Base-by-base conservation (phyloP, 2,329 filamentous ascomycete genomes). In the Ophiosphaerella herpotricha region DNA sequence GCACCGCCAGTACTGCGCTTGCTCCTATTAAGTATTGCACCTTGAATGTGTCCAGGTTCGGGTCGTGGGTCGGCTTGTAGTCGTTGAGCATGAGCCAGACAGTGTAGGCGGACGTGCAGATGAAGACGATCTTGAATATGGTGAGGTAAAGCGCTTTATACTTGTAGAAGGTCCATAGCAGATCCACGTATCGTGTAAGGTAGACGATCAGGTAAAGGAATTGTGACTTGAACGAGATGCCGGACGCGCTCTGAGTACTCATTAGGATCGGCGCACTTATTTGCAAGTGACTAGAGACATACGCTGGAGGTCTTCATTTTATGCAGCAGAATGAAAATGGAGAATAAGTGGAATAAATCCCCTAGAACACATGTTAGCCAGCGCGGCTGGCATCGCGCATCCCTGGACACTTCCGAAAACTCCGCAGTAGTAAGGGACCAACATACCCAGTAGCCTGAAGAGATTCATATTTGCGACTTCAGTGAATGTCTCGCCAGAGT, bases 141-240 rank as follows among this genome's bases (percentile, higher is more conserved):
- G 94, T 87, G 79, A 97, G 97, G 84, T 97, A 99, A 57, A 90
- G 75, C 68, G 67, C 70, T 29, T 68, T 68, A 7, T 89, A 91
- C 61, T 85, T 78, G 54, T 89, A 92, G 71, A 87, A 86, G 56
- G 85, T 88, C 85, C 86, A 91, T 74, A 97, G 92, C 52, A 97
- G 82, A 73, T 99, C 78, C 50, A 99, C 84, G 76, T 99, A 99
- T 70, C 94, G 85, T 55, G 92, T 96, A 37, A 95, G 73, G 76
- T 99, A 99, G 66, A 99, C 94, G 38, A 96, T 79, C 62, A 97
- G 81, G 77, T 99, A 99, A 49, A 99, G 83, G 43, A 87, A 90
- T 82, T 99, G 94, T 55, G 93, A 97, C 75, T 99, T 99, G 84
- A 99, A 97, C 13, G 94, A 99, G 76, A 99, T 93, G 65, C 94